These are phyloP conservation scores for Corylus avellana DNA, from an alignment of 306 rosid genomes.

Conservation along the genomic window DNA sequence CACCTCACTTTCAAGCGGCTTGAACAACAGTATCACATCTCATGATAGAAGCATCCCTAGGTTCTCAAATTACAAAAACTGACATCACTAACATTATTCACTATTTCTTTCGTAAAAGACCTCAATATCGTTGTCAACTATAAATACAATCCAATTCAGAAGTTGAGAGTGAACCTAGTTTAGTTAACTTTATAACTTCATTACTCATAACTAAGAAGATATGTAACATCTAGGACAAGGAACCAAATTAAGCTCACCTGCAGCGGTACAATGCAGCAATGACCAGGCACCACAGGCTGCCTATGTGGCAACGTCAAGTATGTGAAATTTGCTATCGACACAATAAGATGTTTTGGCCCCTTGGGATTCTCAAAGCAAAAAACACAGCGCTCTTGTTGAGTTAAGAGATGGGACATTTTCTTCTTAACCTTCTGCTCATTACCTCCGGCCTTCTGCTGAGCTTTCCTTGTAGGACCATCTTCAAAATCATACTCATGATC, in stretches of 20 bases:
- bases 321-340: slow-evolving; percentile 75
- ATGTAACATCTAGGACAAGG: slow-evolving; percentile 12
- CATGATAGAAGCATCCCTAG: background rate
- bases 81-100: background rate
- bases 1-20: background rate
- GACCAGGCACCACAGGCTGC: slow-evolving; percentile 86
- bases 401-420: slow-evolving; percentile 44
- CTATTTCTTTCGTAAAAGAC: background rate
- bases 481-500: slow-evolving; percentile 92
- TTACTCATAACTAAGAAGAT: background rate
- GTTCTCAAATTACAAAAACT: background rate
- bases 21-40: background rate
- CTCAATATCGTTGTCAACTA: background rate
- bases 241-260: slow-evolving; percentile 54
- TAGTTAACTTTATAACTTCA: background rate
- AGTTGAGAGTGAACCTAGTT: background rate
- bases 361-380: slow-evolving; percentile 82
- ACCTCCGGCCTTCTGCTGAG: slow-evolving; percentile 56
- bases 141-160: background rate
- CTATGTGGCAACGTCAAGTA: slow-evolving; percentile 87
- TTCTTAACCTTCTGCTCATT: slow-evolving; percentile 51
- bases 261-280: slow-evolving; percentile 88
- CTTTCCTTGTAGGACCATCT: slow-evolving; percentile 60
- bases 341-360: slow-evolving; percentile 78
- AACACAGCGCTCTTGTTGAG: slow-evolving; percentile 78